phyloP scores from a whole-genome alignment of 768 basidiomycete species.

The Sutorius australiensis region DNA sequence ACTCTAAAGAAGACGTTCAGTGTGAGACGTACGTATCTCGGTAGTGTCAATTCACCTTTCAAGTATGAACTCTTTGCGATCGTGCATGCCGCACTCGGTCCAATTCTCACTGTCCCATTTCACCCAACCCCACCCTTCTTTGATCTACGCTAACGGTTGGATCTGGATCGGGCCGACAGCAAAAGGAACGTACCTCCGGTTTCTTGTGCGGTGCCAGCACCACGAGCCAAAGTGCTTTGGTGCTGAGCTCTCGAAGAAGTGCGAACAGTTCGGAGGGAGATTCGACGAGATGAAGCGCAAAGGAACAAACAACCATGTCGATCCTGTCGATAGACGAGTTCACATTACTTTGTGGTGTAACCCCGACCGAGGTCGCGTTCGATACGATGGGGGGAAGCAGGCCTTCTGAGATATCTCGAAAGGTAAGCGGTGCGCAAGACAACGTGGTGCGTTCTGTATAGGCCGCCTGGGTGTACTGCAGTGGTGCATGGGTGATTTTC shows the following conservation, averaged over 20 bases:
- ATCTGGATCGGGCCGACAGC: not conserved
- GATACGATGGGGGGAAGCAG: conserved; percentile 37
- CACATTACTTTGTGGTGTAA: not conserved
- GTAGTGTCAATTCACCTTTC: conserved; percentile 38
- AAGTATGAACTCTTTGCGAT: conserved; percentile 41
- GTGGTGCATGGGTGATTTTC: conserved; percentile 10
- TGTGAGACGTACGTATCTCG: not conserved
- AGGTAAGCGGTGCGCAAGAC: conserved; percentile 55
- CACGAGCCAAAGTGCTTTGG: conserved; percentile 59
- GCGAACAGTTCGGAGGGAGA: conserved; percentile 59
- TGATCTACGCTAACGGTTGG: conserved; percentile 41
- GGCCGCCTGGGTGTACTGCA: conserved; percentile 58
- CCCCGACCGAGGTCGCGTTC: conserved; percentile 9
- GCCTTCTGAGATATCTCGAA: conserved; percentile 60
- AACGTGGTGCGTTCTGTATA: conserved; percentile 53
- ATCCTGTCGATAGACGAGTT: conserved; percentile 22
- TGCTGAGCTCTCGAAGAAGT: conserved; percentile 61
- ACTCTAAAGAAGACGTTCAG: conserved; percentile 16
- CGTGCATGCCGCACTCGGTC: conserved; percentile 39
- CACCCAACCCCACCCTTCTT: conserved; percentile 63
- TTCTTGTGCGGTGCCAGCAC: conserved; percentile 74
- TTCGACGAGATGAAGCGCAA: conserved; percentile 68
- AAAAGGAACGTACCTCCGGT: conserved; percentile 50
- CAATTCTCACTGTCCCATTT: conserved; percentile 57
- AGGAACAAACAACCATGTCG: conserved; percentile 71